phyloP scores from a whole-genome alignment of 1,284 basidiomycete genomes.

The Leccinum angustisporum region DNA sequence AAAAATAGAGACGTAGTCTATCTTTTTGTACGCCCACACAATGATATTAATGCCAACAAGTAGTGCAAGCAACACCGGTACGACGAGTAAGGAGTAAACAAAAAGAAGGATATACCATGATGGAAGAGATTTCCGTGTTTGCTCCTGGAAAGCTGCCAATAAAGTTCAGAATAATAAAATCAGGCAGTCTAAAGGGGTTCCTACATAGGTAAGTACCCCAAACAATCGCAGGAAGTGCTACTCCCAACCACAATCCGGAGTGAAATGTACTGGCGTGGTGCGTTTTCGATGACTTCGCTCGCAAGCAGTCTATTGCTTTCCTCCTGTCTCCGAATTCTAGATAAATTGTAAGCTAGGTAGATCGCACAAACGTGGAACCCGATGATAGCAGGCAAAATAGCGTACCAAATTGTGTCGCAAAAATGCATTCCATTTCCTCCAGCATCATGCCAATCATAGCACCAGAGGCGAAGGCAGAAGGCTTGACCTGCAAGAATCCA shows the following conservation, averaged over 20 bases:
- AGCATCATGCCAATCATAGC: constrained; percentile 66
- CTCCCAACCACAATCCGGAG: constrained; percentile 75
- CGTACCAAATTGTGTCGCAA: constrained; percentile 73
- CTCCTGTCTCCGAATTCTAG: constrained; percentile 85
- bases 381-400: constrained; percentile 5
- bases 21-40: constrained; percentile 74
- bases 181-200: constrained; percentile 17
- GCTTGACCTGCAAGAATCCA: constrained; percentile 52
- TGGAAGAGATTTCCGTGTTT: constrained; percentile 60
- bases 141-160: constrained; percentile 54
- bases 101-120: constrained; percentile 76
- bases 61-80: constrained; percentile 78
- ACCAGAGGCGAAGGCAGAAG: constrained; percentile 61
- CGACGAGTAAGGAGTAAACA: constrained; percentile 73
- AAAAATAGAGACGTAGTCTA: constrained; percentile 95
- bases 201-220: constrained; percentile 71
- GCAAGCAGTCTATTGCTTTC: constrained; percentile 69
- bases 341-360: neutral
- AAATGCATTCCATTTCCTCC: constrained; percentile 72
- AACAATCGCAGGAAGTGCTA: constrained; percentile 72
- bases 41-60: constrained; percentile 81
- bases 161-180: neutral
- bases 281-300: constrained; percentile 56
- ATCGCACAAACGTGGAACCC: neutral
- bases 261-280: constrained; percentile 80